Evolutionary conservation across 257 asterid genomes (phyloP).

Genomic region (Euphrasia confusa): DNA sequence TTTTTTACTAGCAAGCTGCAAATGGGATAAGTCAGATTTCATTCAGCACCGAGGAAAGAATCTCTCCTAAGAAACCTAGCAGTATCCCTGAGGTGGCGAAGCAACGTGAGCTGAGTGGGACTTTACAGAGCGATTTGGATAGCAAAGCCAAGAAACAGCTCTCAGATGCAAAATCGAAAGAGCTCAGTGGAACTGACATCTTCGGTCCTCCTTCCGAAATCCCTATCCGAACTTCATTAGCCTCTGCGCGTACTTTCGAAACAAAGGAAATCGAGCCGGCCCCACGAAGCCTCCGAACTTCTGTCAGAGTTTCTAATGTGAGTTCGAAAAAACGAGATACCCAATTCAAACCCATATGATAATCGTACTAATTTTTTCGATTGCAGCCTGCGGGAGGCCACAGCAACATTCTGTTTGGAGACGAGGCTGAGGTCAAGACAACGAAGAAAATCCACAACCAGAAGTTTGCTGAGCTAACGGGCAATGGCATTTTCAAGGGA

Average conservation of each 20-base stretch:
- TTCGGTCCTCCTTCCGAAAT: conserved; percentile 81
- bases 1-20: conserved; percentile 65
- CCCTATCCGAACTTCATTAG: conserved; percentile 50
- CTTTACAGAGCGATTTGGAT: conserved; percentile 59
- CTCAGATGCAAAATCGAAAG: conserved; percentile 77
- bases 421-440: conserved; percentile 53
- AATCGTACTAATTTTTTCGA: neutral
- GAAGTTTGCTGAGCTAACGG: conserved; percentile 81
- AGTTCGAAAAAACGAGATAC: conserved; percentile 24
- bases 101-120: conserved; percentile 90
- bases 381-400: conserved; percentile 94
- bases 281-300: conserved; percentile 72
- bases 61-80: conserved; percentile 84
- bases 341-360: too few relatives aligned
- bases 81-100: conserved; percentile 81
- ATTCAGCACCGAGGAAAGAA: conserved; percentile 68
- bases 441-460: conserved; percentile 74
- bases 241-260: conserved; percentile 48
- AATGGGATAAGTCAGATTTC: conserved; percentile 92
- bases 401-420: conserved; percentile 75
- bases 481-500: conserved; percentile 86
- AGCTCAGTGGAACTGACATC: conserved; percentile 84
- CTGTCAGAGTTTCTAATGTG: conserved; percentile 89
- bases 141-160: conserved; percentile 52
- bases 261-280: conserved; percentile 72